Evolutionary conservation across 805 yeast species (phyloP).

Genomic region (Ogataea polymorpha): DNA sequence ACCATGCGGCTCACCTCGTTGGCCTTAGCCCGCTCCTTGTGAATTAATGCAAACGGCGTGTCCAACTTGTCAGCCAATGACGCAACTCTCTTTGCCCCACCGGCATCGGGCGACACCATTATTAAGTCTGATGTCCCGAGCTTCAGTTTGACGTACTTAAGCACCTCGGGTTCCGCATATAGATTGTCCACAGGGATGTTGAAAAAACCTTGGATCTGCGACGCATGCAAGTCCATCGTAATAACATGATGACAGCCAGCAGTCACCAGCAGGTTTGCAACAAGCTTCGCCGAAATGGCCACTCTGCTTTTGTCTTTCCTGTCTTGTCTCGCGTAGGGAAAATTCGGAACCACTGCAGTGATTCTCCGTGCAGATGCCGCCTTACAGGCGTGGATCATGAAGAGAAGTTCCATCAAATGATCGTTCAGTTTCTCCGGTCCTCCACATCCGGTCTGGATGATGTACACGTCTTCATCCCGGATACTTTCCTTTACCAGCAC

Average conservation of each 20-base stretch:
- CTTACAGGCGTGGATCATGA: slow-evolving; percentile 90
- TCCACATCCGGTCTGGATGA: slow-evolving; percentile 83
- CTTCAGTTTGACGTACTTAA: slow-evolving; percentile 72
- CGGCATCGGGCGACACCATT: slow-evolving; percentile 96
- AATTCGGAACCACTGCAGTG: slow-evolving; percentile 92
- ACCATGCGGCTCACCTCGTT: slow-evolving; percentile 96
- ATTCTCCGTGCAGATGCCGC: slow-evolving; percentile 94
- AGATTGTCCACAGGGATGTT: slow-evolving; percentile 92
- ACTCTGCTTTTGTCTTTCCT: slow-evolving; percentile 95
- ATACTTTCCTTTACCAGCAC: slow-evolving; percentile 85
- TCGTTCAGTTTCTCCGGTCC: slow-evolving; percentile 77
- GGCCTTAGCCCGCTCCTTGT: slow-evolving; percentile 92
- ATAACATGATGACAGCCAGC: slow-evolving; percentile 96
- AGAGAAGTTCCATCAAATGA: slow-evolving; percentile 78
- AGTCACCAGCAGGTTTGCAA: slow-evolving; percentile 87
- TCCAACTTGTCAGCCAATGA: slow-evolving; percentile 89
- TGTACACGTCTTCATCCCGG: slow-evolving; percentile 86
- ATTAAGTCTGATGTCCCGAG: slow-evolving; percentile 57
- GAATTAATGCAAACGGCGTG: slow-evolving; percentile 90
- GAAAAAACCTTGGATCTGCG: slow-evolving; percentile 97
- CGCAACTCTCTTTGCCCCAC: slow-evolving; percentile 98
- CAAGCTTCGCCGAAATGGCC: slow-evolving; percentile 90
- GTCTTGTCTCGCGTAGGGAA: slow-evolving; percentile 97
- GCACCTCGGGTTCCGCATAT: slow-evolving; percentile 90
- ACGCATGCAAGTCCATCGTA: slow-evolving; percentile 95